These are phyloP conservation scores for Trichoderma lentiforme DNA, from an alignment of 2,329 filamentous ascomycete species.

Conservation along the genomic window DNA sequence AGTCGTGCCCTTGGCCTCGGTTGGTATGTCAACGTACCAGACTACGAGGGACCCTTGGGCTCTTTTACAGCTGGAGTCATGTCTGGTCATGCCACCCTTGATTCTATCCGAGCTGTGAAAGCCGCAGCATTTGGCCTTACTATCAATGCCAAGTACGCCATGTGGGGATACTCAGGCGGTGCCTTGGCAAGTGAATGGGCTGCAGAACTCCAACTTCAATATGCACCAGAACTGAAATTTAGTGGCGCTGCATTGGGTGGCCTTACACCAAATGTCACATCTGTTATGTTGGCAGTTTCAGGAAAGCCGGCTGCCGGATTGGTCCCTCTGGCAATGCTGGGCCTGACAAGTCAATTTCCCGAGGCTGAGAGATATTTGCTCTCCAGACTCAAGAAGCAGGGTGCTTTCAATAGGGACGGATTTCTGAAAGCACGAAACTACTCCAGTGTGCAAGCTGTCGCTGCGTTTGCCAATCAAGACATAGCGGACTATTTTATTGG, in stretches of 20 bases:
- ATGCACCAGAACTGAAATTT: conserved; percentile 27
- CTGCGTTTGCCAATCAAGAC: too few relatives aligned
- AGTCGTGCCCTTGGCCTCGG: conserved; percentile 35
- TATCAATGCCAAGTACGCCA: conserved; percentile 27
- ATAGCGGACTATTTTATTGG: conserved; percentile 24
- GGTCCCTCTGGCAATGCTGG: not conserved
- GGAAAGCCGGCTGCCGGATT: conserved; percentile 22
- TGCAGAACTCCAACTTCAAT: conserved; percentile 19
- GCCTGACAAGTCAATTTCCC: too few relatives aligned
- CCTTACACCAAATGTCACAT: conserved; percentile 16
- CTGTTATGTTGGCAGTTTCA: not conserved
- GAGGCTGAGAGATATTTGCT: too few relatives aligned
- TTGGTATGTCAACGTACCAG: conserved; percentile 47
- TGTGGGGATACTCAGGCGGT: conserved; percentile 41
- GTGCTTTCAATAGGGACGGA: too few relatives aligned
- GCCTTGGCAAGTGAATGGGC: conserved; percentile 14
- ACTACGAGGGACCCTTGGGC: conserved; percentile 43
- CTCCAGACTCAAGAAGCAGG: too few relatives aligned
- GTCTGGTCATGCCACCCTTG: conserved; percentile 41
- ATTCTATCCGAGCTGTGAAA: conserved; percentile 35
- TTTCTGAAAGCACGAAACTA: too few relatives aligned
- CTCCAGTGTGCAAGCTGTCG: too few relatives aligned
- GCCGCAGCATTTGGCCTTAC: conserved; percentile 32
- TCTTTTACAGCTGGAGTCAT: conserved; percentile 40
- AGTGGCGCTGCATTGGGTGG: conserved; percentile 26